Evolutionary conservation across 129 eudicot genomes (phyloP).

Genomic region (Rutidosis leptorrhynchoides): DNA sequence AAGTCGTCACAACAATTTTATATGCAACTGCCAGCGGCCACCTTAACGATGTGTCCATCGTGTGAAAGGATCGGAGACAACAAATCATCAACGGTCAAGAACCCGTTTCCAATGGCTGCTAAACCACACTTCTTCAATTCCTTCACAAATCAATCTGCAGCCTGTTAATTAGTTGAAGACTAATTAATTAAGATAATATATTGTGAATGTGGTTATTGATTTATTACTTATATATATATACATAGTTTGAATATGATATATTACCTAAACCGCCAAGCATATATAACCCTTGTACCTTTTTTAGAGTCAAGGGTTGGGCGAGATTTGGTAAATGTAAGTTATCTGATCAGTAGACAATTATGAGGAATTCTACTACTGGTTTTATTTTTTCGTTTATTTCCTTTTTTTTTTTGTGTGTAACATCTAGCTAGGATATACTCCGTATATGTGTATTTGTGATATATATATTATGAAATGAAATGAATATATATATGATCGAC

Average conservation of each 20-base stretch:
- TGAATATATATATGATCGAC: too few species aligned
- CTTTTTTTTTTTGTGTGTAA: slow-evolving; percentile 1
- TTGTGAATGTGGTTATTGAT: slow-evolving; percentile 16
- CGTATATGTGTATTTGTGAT: too few species aligned
- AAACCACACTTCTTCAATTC: slow-evolving; percentile 52
- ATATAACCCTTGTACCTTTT: slow-evolving; percentile 45
- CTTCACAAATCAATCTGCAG: slow-evolving; percentile 65
- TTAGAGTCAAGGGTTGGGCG: slow-evolving; percentile 49
- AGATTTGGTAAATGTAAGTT: slow-evolving; percentile 20
- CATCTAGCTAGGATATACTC: slow-evolving; percentile 1
- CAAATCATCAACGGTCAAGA: slow-evolving; percentile 28
- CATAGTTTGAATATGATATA: slow-evolving; percentile 14
- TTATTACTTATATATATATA: slow-evolving; percentile 23
- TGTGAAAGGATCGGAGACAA: slow-evolving; percentile 69
- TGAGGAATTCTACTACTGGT: slow-evolving; percentile 2
- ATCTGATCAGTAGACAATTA: slow-evolving; percentile 22
- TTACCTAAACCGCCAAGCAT: slow-evolving; percentile 16
- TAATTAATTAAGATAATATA: background rate
- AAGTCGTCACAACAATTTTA: slow-evolving; percentile 59
- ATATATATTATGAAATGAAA: background rate
- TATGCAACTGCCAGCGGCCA: slow-evolving; percentile 94
- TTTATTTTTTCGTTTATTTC: background rate
- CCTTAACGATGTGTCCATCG: slow-evolving; percentile 91
- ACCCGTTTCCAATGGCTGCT: slow-evolving; percentile 34
- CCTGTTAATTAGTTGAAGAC: slow-evolving; percentile 43